These are phyloP conservation scores for Hamamelis virginiana DNA, from an alignment of 164 flowering plant species.

Conservation along the genomic window DNA sequence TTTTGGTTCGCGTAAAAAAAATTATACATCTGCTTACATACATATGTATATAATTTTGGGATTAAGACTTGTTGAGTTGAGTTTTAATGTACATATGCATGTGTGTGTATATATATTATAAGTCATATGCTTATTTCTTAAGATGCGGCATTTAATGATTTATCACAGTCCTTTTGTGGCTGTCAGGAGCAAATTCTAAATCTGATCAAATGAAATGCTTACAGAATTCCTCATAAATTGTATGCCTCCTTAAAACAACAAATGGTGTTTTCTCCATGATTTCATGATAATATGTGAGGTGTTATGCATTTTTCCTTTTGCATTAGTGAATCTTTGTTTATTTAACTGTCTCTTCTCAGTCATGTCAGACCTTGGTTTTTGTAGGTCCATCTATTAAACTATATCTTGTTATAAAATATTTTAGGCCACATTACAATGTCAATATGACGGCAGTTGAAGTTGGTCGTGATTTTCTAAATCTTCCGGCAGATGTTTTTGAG, in stretches of 20 bases:
- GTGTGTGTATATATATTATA: neutral
- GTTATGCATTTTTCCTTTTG: neutral
- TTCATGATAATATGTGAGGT: neutral
- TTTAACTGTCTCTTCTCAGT: neutral
- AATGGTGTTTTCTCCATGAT: neutral
- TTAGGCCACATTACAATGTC: constrained; percentile 70
- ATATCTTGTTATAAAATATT: constrained; percentile 10
- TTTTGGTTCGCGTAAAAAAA: no score
- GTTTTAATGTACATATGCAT: no score
- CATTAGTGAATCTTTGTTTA: neutral
- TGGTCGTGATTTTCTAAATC: constrained; percentile 38
- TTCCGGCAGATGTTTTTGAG: constrained; percentile 44
- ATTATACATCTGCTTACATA: no score
- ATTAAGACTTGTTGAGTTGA: no score
- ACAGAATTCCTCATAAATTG: neutral
- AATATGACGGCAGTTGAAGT: constrained; percentile 69
- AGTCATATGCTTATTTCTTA: neutral
- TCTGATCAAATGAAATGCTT: neutral
- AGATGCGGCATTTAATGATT: neutral
- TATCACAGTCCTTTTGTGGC: neutral
- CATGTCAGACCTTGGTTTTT: constrained; percentile 1
- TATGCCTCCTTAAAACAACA: neutral
- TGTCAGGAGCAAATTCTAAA: neutral
- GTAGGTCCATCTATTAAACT: neutral
- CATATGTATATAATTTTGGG: no score